Evolutionary conservation across 768 basidiomycete species (phyloP), one percentile per base, ranked within the genome.

Genomic region (Lactarius indigo): DNA sequence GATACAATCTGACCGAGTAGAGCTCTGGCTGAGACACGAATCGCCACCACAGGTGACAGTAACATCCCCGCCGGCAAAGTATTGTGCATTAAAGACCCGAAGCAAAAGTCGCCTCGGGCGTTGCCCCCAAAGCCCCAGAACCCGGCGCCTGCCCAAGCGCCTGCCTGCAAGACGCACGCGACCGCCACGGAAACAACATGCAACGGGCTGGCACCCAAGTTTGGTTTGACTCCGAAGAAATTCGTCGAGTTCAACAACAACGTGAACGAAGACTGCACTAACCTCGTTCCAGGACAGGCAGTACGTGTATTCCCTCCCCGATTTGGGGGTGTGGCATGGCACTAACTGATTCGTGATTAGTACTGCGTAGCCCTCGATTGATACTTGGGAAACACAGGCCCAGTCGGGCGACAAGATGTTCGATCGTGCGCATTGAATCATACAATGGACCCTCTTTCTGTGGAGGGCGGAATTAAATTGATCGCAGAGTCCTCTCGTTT

Each of bases 181-280:
- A 69, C 65, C 10, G 65, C 68, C 39, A 63, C 65, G 31, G 28
- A 1, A 2, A 28, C 31, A n/a, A 41, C 57, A n/a, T 69, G 68
- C 42, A 12, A 37, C 9, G 37, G 2, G n/a, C 50, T 69, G 9
- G 42, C 58, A 4, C 13, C 28, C 4, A 5, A 13, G 2, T 67
- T 37, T 52, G 50, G 60, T 17, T 41, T 69, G 31, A 57, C 58
- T 13, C 0, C 2, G 17, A 7, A 1, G 15, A 2, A 31, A n/a
- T n/a, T n/a, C n/a, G n/a, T n/a, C n/a, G n/a, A n/a, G n/a, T n/a
- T n/a, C n/a, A n/a, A n/a, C n/a, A 2, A 63, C 58, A 18, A 67
- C 8, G 65, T 67, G 33, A 23, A 67, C 26, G 13, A 15, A 18
- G 5, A 17, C 15, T 69, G 68, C 33, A 18, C n/a, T 4, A 23